Evolutionary conservation across 306 rosid genomes (phyloP).

Genomic region (Herpetospermum pedunculosum): DNA sequence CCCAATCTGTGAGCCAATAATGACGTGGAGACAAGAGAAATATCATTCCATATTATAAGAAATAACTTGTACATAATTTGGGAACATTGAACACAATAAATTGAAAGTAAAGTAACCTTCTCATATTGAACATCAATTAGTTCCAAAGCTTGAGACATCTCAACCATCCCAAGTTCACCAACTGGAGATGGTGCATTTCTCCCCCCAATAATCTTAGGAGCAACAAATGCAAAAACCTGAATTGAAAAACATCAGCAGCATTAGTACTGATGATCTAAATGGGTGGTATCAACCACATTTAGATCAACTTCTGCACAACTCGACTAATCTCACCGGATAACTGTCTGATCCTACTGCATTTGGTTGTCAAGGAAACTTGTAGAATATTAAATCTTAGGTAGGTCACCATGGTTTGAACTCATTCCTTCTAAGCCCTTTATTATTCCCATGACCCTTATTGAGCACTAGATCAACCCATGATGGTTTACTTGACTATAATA

Average conservation of each 20-base stretch:
- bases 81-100: neutral
- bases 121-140: slow-evolving; percentile 71
- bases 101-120: slow-evolving; percentile 52
- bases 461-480: too few relatives aligned
- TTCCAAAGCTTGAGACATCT: slow-evolving; percentile 88
- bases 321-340: too few relatives aligned
- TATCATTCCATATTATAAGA: slow-evolving; percentile 6
- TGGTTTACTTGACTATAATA: too few relatives aligned
- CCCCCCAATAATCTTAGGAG: slow-evolving; percentile 96
- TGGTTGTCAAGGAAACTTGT: too few relatives aligned
- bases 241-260: neutral
- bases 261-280: neutral
- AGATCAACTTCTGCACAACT: too few relatives aligned
- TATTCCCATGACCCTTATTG: too few relatives aligned
- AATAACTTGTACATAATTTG: neutral
- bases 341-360: too few relatives aligned
- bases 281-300: too few relatives aligned
- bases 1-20: slow-evolving; percentile 47
- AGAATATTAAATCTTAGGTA: too few relatives aligned
- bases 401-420: too few relatives aligned
- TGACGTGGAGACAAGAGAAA: neutral
- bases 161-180: slow-evolving; percentile 98
- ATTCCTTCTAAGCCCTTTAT: too few relatives aligned
- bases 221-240: slow-evolving; percentile 88
- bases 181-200: slow-evolving; percentile 87